These are phyloP conservation scores for Huntiella moniliformis DNA, from an alignment of 2,329 filamentous ascomycete genomes.

Conservation along the genomic window DNA sequence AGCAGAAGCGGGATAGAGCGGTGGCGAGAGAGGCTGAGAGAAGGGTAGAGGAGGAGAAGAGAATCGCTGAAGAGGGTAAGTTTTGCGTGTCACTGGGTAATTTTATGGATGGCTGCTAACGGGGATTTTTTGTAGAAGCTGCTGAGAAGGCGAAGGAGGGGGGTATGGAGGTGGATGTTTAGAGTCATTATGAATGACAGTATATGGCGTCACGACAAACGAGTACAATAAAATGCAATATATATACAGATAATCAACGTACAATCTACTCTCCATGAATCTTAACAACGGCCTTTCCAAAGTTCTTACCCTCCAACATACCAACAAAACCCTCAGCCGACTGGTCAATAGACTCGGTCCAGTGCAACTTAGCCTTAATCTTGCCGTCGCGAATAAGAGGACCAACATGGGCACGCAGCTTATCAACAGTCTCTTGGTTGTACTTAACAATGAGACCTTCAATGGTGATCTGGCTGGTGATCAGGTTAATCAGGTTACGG, in stretches of 20 bases:
- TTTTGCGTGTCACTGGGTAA: not conserved
- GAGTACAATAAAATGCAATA: not conserved
- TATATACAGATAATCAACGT: not conserved
- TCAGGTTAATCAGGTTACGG: conserved; percentile 43
- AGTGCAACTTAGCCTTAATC: conserved; percentile 49
- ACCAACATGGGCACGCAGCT: conserved; percentile 43
- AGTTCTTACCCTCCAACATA: conserved; percentile 62
- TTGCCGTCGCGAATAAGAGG: conserved; percentile 47
- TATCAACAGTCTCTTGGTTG: conserved; percentile 52
- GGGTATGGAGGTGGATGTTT: conserved; percentile 4
- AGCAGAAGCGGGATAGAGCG: conserved; percentile 36
- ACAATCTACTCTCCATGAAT: conserved; percentile 16
- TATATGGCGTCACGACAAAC: not conserved
- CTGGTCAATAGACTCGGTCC: conserved; percentile 65
- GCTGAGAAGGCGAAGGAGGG: not conserved
- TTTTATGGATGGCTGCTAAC: not conserved
- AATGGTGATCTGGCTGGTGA: conserved; percentile 51
- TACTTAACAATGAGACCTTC: conserved; percentile 66
- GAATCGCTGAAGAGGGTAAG: conserved; percentile 28
- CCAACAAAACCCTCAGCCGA: conserved; percentile 54
- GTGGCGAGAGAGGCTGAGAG: conserved; percentile 32
- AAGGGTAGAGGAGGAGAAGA: conserved; percentile 25
- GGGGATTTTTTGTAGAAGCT: not conserved
- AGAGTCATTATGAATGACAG: not conserved
- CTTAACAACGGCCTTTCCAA: conserved; percentile 70